Conservation (phyloP, 768 basidiomycete species). For the Mycena sanguinolenta region DNA sequence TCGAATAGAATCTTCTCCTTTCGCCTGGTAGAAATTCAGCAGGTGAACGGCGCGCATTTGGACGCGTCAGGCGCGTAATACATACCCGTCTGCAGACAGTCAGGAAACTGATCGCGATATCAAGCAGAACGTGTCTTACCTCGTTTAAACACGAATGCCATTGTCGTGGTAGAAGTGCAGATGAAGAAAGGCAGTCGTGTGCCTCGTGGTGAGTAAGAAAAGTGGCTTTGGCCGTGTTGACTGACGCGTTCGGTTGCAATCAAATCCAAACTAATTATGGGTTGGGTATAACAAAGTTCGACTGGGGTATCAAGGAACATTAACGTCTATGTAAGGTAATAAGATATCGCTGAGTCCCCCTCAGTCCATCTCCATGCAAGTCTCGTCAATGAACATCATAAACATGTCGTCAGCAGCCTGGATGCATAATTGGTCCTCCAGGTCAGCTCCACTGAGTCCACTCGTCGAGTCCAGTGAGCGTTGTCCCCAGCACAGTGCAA, state of each 20-base stretch:
- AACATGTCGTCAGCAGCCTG: slow-evolving; percentile 31
- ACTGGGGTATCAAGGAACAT: background rate
- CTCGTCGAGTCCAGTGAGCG: background rate
- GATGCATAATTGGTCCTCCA: slow-evolving; percentile 3
- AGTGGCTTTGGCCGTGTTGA: slow-evolving; percentile 1
- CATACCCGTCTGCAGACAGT: slow-evolving; percentile 60
- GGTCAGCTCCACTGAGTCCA: background rate
- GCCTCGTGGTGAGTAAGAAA: background rate
- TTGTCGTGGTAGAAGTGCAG: slow-evolving; percentile 10
- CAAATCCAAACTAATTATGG: too few species aligned
- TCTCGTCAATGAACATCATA: slow-evolving; percentile 31
- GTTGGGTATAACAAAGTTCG: too few species aligned
- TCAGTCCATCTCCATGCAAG: slow-evolving; percentile 25
- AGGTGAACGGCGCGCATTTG: slow-evolving; percentile 28
- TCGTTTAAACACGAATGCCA: slow-evolving; percentile 52
- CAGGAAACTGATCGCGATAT: slow-evolving; percentile 15
- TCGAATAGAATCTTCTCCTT: slow-evolving; percentile 96
- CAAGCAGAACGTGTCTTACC: slow-evolving; percentile 36
- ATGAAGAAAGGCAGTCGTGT: background rate
- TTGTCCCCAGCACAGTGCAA: background rate
- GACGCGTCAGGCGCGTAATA: slow-evolving; percentile 53
- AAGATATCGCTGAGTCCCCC: background rate
- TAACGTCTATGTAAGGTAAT: background rate
- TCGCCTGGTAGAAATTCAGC: slow-evolving; percentile 62
- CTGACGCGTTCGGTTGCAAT: slow-evolving; percentile 17